Evolutionary conservation across 768 basidiomycete genomes (phyloP), one percentile per base, ranked within the genome.

Genomic region (Suillus decipiens): DNA sequence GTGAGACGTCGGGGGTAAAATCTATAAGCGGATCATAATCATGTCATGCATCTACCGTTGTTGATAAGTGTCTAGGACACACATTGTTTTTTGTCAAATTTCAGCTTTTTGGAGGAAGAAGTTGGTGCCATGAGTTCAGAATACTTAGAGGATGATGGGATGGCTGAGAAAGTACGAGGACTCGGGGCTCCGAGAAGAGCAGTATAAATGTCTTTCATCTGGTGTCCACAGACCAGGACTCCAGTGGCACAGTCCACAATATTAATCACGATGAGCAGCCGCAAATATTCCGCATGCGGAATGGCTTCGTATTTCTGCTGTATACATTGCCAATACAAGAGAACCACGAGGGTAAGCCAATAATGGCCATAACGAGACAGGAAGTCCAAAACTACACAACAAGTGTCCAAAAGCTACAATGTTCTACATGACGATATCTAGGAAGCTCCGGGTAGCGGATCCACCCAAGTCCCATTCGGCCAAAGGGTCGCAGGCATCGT

Each of bases 381-480:
- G 54, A 55, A 55, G 33, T 53, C 51, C 51, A 11, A 17, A 33
- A 11, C 33, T 53, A 34, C 19, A 34, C 33, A 53, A 34, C 31
- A 2, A 34, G 19, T 34, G 51, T 53, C 51, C 51, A 34, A 39
- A 56, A 41, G 41, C 11, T 41, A 41, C 10, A 57, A 28, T 41
- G 55, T 59, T 67, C 56, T 43, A 60, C 1, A 56, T 31, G 7
- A 54, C 39, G 6, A 15, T 48, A 51, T 64, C 63, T 68, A 79
- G 33, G 89, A 87, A 56, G 89, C 80, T n/a, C 93, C 93, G 12
- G 86, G 79, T 22, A 79, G 74, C 28, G 94, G 87, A 71, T 92
- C 82, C 48, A 86, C 80, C 91, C 91, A 95, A 17, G 91, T 92
- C 58, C 90, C 89, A 72, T 95, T 94, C 2, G 88, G 85, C 80